Evolutionary conservation across 441 rosid genomes (phyloP), one percentile per base, ranked within the genome.

Genomic region (Pelargonium hybrid): DNA sequence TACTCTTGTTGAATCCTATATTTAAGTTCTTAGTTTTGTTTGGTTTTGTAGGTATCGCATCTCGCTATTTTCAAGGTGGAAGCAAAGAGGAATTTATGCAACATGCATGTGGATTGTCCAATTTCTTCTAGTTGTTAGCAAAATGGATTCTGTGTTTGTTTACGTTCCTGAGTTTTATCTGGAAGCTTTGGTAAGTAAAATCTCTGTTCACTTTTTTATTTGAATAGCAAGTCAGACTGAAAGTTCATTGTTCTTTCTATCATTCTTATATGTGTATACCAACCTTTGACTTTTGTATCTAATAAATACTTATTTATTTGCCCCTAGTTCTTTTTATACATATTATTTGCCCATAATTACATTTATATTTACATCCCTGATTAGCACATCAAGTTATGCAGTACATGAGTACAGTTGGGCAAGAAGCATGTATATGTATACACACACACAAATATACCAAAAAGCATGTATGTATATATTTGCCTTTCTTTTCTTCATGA

Each of bases 41-140:
- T 25, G 66, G 50, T 56, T 39, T 71, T 74, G 26, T 85, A 95
- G 97, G 99, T 92, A 89, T 70, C 94, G 96, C 29, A 78, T 92
- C 74, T 83, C 87, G 71, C 89, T 95, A 68, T 86, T 84, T 78
- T 88, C 98, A 37, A 85, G 84, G 39, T 95, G 99, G 99, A 95
- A 95, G 88, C 99, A 95, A 81, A 88, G 98, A 79, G 99, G 98
- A 77, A 95, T 95, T 92, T 92, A 92, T 82, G 99, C 98, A 68
- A 80, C 85, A 59, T 95, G 97, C 86, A 88, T 89, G 94, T 92
- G 98, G 98, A 86, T 86, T 74, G 97, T 92, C 63, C 97, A 90
- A 70, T 82, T 95, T 75, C 90, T 95, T 84, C 80, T 95, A 76
- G 88, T 86, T 74, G 86, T 95, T 73, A 88, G 96, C 86, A 89